Percentiles rank a stretch among this genome's conserved stretches.
Conservation (phyloP, 495 filamentous ascomycete species). For the Penicillium macrosclerotiorum region DNA sequence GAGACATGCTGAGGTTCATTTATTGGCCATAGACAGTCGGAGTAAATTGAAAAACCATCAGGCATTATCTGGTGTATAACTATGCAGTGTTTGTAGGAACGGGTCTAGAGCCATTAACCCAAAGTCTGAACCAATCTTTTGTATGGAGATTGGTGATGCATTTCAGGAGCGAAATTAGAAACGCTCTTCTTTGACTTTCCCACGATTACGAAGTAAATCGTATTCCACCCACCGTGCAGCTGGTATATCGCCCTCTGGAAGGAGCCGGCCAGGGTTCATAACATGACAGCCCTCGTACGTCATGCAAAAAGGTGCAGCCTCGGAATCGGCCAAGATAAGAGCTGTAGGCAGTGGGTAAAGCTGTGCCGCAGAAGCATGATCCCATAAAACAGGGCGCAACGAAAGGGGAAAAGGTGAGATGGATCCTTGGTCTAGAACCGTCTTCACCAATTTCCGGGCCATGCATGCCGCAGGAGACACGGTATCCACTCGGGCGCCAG, state of each 20-base stretch:
- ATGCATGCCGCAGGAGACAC: slow-evolving; percentile 51
- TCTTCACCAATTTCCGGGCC: slow-evolving; percentile 86
- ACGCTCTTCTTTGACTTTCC: slow-evolving; percentile 50
- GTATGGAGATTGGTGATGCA: not conserved
- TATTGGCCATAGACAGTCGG: no score
- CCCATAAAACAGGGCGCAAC: slow-evolving; percentile 81
- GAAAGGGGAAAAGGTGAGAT: slow-evolving; percentile 80
- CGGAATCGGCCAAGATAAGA: slow-evolving; percentile 76
- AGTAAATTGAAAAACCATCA: no score
- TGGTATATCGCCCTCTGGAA: slow-evolving; percentile 60
- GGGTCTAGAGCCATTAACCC: no score
- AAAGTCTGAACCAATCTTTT: not conserved
- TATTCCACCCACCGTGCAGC: slow-evolving; percentile 84
- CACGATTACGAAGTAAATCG: slow-evolving; percentile 58
- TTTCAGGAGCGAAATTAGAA: slow-evolving; percentile 12
- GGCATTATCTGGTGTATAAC: no score
- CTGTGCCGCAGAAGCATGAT: slow-evolving; percentile 68
- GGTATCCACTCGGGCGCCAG: slow-evolving; percentile 15
- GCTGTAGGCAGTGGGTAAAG: slow-evolving; percentile 87
- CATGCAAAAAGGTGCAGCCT: slow-evolving; percentile 74
- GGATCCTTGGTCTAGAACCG: slow-evolving; percentile 87
- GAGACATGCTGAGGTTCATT: no score
- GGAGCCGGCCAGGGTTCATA: slow-evolving; percentile 83
- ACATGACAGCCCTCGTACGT: slow-evolving; percentile 95
- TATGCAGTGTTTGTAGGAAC: no score